Base-by-base conservation (phyloP, 108 stramenopile genomes). In the Cyclotella kingstonii region DNA sequence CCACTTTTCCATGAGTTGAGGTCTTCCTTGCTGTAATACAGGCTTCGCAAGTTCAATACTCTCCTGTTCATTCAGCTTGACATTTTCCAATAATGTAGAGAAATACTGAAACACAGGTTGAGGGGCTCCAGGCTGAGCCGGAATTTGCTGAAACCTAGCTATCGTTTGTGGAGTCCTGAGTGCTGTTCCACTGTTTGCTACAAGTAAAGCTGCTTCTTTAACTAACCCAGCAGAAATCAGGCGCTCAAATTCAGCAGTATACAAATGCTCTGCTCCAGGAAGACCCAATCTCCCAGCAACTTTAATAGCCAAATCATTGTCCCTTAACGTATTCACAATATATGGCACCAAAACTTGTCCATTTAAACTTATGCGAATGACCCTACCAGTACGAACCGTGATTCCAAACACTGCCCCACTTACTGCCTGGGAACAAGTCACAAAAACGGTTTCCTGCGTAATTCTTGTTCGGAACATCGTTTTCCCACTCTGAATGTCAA, bases 21-120 rank as follows among this genome's bases (percentile, higher is more conserved):
- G 81, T 31, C 97, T 87, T 36, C 91, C 89, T 87, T 99, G 98
- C 54, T 86, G 88, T 50, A 99, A 70, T 21, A 98, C 97, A 14
- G 97, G 96, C 61, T 87, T 90, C 46, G 97, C 96, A 25, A 99
- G 89, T 80, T 99, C 98, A 19, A 99, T 82, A 77, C 92, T 91
- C 78, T 99, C 99, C 66, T 95, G 88, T 60, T 90, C 90, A 71
- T 98, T 99, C 35, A 99, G 77, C 59, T 87, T 86, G 29, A 96
- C 96, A 49, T 66, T 81, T 76, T 99, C 97, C 66, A 99, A 82
- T 56, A 99, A 80, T 8, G 93, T 84, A 36, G 94, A 93, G 80
- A 99, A 99, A 78, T 99, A 99, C 74, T 96, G 93, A 73, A 99
- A 89, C 21, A 99, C 93, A 14, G 99, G 99, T 42, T 94, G 95